Conservation (phyloP, 257 asterid species). For the Fraxinus anomala region DNA sequence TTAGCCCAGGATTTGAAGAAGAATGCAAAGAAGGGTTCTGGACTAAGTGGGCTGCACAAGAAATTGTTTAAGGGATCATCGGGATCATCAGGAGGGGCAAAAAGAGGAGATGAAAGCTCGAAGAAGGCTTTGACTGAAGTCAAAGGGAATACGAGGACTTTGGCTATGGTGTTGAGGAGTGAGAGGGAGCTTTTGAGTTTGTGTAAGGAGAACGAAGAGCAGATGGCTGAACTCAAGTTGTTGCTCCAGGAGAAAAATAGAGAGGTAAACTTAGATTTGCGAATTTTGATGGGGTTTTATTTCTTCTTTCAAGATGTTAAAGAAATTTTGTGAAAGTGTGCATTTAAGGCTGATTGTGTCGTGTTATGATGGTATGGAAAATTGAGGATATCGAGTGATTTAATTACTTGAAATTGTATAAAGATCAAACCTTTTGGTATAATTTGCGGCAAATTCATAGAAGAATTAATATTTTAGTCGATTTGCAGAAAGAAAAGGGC, state of each 20-base stretch:
- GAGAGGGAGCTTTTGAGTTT: conserved; percentile 81
- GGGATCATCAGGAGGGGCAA: conserved; percentile 48
- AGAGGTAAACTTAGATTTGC: conserved; percentile 48
- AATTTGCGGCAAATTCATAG: not conserved
- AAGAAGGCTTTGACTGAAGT: conserved; percentile 82
- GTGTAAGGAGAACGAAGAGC: conserved; percentile 65
- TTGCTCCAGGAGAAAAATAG: conserved; percentile 62
- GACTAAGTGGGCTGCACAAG: conserved; percentile 67
- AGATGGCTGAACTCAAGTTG: conserved; percentile 61
- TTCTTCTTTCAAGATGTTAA: not conserved
- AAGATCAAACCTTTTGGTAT: no score
- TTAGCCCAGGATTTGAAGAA: conserved; percentile 79
- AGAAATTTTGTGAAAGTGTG: not conserved
- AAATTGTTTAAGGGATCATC: conserved; percentile 72
- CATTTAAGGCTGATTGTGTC: not conserved
- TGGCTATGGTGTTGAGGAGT: conserved; percentile 89
- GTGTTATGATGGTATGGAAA: not conserved
- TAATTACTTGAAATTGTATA: not conserved
- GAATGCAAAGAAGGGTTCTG: conserved; percentile 47
- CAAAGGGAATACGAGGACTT: conserved; percentile 72
- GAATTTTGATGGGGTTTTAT: not conserved
- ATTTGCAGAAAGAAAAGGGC: not conserved
- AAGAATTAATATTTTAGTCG: no score
- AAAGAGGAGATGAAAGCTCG: conserved; percentile 51
- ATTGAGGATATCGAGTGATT: not conserved